A percentile compares a stretch with the other conserved stretches of the same genome.
These are phyloP conservation scores for Pseudopediastrum boryanum DNA, from an alignment of 139 green algal genomes.

Conservation along the genomic window DNA sequence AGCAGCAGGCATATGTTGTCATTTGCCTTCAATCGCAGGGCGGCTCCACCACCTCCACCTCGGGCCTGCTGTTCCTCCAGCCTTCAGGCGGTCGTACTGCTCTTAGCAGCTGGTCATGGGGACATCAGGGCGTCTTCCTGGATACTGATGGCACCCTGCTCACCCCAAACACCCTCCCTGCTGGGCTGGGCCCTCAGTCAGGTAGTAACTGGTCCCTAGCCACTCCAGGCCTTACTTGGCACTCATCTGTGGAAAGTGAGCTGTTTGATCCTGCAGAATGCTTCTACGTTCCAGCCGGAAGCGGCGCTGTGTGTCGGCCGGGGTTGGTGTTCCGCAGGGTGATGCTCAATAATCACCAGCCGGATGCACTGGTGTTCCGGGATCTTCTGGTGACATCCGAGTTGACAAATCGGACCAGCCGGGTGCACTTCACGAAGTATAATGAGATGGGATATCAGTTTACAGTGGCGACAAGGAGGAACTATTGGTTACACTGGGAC, in stretches of 20 bases:
- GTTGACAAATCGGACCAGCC: conserved; percentile 32
- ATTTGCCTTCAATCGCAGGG: conserved; percentile 11
- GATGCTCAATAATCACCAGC: conserved; percentile 52
- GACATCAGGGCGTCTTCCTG: conserved; percentile 49
- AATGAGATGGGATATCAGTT: conserved; percentile 64
- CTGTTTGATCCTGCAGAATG: conserved; percentile 40
- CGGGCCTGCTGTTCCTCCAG: conserved; percentile 17
- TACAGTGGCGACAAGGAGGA: conserved; percentile 41
- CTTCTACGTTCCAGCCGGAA: conserved; percentile 30
- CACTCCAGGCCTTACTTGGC: conserved; percentile 28
- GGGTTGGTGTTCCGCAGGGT: conserved; percentile 42
- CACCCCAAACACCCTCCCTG: conserved; percentile 26
- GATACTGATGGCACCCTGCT: conserved; percentile 63
- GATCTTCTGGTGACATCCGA: conserved; percentile 3
- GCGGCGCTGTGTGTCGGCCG: conserved; percentile 40
- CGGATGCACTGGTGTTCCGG: conserved; percentile 21
- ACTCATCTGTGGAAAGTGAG: conserved; percentile 34
- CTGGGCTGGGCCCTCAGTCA: background rate
- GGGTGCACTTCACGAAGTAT: conserved; percentile 46
- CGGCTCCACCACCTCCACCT: conserved; percentile 13
- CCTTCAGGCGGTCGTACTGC: background rate
- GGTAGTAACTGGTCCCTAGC: background rate
- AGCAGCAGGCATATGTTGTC: no score
- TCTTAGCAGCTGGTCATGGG: conserved; percentile 27
- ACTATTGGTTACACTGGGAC: conserved; percentile 56